Evolutionary conservation across 805 yeast species (phyloP).

Genomic region (Kluyveromyces lactis): DNA sequence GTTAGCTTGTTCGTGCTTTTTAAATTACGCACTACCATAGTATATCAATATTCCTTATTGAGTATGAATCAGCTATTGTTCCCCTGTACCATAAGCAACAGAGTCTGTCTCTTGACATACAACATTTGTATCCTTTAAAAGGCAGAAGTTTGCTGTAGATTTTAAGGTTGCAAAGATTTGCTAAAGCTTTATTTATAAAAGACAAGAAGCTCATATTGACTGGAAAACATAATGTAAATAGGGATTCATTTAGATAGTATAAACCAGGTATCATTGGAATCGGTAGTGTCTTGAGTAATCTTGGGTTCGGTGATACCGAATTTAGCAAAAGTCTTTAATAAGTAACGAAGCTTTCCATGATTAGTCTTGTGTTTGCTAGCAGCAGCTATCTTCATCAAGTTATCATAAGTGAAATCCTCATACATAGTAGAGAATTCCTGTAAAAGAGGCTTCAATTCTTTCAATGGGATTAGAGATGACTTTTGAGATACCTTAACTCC

Average conservation of each 20-base stretch:
- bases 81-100: too few species aligned
- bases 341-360: not conserved
- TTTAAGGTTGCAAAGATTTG: too few species aligned
- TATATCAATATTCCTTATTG: too few species aligned
- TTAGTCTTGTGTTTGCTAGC: not conserved
- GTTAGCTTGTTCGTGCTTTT: not conserved
- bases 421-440: constrained; percentile 20
- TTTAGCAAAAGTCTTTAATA: constrained; percentile 1
- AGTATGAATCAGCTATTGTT: too few species aligned
- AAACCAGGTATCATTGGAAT: too few species aligned
- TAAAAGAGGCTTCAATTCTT: constrained; percentile 16
- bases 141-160: too few species aligned
- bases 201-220: too few species aligned
- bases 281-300: not conserved
- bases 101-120: too few species aligned
- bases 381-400: constrained; percentile 20
- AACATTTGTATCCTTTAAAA: too few species aligned
- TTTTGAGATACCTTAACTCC: constrained; percentile 1
- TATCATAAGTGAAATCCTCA: constrained; percentile 18
- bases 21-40: not conserved
- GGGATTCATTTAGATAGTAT: too few species aligned
- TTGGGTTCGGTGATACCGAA: constrained; percentile 1
- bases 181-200: too few species aligned
- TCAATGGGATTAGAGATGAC: not conserved
- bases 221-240: too few species aligned